Percentiles rank a stretch among this genome's conserved stretches.
Evolutionary conservation across 139 green algal genomes (phyloP).

Genomic region (Diplosphaera chodatii): DNA sequence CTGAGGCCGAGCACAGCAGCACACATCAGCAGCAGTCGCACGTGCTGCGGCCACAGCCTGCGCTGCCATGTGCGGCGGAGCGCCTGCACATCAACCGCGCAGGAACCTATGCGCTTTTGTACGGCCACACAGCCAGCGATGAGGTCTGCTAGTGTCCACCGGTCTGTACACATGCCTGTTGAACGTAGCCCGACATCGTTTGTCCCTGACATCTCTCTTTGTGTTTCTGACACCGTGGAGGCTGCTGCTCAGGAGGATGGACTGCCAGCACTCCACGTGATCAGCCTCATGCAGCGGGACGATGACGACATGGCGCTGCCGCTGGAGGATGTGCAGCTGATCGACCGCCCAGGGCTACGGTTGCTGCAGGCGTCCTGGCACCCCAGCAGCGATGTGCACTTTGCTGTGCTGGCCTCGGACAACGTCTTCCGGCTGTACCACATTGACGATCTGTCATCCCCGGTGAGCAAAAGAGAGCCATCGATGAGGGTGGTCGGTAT

Average conservation of each 20-base stretch:
- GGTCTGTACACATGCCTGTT: too few relatives aligned
- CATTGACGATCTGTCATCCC: slow-evolving; percentile 8
- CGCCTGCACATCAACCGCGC: background rate
- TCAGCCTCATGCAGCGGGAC: background rate
- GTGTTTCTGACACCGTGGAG: too few relatives aligned
- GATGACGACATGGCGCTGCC: background rate
- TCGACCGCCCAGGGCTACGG: slow-evolving; percentile 17
- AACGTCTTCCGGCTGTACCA: slow-evolving; percentile 40
- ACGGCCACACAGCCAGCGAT: too few relatives aligned
- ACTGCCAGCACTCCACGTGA: background rate
- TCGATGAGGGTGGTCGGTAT: too few relatives aligned
- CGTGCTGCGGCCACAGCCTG: background rate
- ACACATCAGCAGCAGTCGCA: background rate
- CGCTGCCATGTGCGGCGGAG: background rate
- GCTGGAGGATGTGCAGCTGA: slow-evolving; percentile 30
- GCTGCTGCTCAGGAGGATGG: background rate
- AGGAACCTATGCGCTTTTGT: background rate
- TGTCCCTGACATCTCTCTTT: too few relatives aligned
- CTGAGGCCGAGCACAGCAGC: background rate
- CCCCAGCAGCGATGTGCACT: slow-evolving; percentile 28
- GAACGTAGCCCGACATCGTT: too few relatives aligned
- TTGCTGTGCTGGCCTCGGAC: slow-evolving; percentile 38
- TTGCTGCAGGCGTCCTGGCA: slow-evolving; percentile 13
- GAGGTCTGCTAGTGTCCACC: too few relatives aligned
- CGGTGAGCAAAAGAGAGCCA: too few relatives aligned